These are phyloP conservation scores for Purpureocillium takamizusanense DNA, from an alignment of 2,329 filamentous ascomycete genomes.

Conservation along the genomic window DNA sequence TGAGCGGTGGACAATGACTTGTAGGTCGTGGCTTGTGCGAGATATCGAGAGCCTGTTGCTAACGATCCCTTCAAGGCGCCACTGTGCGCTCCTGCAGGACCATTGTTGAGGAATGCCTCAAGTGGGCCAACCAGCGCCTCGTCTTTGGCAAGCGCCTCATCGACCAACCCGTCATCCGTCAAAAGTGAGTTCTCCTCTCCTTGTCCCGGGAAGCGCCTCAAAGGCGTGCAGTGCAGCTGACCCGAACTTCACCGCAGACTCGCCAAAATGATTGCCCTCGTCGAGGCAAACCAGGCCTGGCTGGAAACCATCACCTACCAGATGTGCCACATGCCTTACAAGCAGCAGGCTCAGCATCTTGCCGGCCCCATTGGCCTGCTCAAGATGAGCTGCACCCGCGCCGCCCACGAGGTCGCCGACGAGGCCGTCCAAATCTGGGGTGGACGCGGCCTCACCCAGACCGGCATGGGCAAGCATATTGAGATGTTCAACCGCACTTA, in stretches of 20 bases:
- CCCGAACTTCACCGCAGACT: slow-evolving; percentile 35
- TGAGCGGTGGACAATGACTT: slow-evolving; percentile 70
- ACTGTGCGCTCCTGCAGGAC: slow-evolving; percentile 57
- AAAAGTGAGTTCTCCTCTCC: slow-evolving; percentile 48
- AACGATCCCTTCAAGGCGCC: slow-evolving; percentile 25
- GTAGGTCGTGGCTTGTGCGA: slow-evolving; percentile 25
- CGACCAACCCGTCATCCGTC: slow-evolving; percentile 72
- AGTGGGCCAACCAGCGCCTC: slow-evolving; percentile 80
- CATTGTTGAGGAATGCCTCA: slow-evolving; percentile 74
- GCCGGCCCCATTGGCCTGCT: slow-evolving; percentile 75
- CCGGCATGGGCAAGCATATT: slow-evolving; percentile 73
- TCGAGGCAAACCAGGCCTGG: slow-evolving; percentile 79
- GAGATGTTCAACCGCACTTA: slow-evolving; percentile 81
- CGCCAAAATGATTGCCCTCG: slow-evolving; percentile 77
- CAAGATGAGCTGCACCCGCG: slow-evolving; percentile 69
- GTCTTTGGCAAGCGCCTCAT: slow-evolving; percentile 78
- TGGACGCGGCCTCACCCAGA: slow-evolving; percentile 69
- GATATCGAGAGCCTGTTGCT: slow-evolving; percentile 1
- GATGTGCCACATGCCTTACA: slow-evolving; percentile 79
- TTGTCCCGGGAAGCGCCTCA: no score
- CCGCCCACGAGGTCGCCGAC: slow-evolving; percentile 75
- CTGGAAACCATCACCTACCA: slow-evolving; percentile 79
- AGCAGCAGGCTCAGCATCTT: slow-evolving; percentile 63
- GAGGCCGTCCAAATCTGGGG: slow-evolving; percentile 82
- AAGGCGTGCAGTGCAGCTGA: neutral